Evolutionary conservation across 2,329 filamentous ascomycete genomes (phyloP).

Genomic region (Trichoderma sp.): DNA sequence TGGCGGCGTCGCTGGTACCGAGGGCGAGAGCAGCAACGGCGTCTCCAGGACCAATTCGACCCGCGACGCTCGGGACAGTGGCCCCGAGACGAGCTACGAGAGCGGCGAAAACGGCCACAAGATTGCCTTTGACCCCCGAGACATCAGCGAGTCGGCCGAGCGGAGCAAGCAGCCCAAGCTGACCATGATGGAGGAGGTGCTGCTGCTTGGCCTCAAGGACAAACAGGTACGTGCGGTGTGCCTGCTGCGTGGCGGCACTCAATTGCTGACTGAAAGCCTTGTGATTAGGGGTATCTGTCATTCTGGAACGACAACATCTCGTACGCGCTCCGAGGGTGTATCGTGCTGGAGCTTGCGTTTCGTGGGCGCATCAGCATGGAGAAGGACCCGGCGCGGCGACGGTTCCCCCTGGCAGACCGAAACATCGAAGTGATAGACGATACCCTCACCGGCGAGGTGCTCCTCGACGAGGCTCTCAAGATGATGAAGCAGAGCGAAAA

Average conservation of each 20-base stretch:
- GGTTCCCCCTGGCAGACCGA: slow-evolving; percentile 88
- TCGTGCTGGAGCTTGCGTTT: slow-evolving; percentile 96
- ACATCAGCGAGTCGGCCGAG: slow-evolving; percentile 96
- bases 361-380: slow-evolving; percentile 97
- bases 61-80: slow-evolving; percentile 51
- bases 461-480: slow-evolving; percentile 96
- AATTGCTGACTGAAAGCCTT: slow-evolving; percentile 16
- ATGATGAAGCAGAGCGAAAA: slow-evolving; percentile 99
- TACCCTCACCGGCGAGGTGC: slow-evolving; percentile 90
- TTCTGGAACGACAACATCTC: slow-evolving; percentile 99
- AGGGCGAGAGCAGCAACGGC: slow-evolving; percentile 54
- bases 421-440: slow-evolving; percentile 97
- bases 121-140: slow-evolving; percentile 94
- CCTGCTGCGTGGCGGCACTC: neutral
- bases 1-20: slow-evolving; percentile 53
- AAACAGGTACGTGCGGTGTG: slow-evolving; percentile 72
- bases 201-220: slow-evolving; percentile 93
- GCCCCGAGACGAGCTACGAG: slow-evolving; percentile 80
- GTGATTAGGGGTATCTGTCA: slow-evolving; percentile 80
- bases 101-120: slow-evolving; percentile 94
- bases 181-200: slow-evolving; percentile 97
- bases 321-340: slow-evolving; percentile 94
- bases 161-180: slow-evolving; percentile 96
- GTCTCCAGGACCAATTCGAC: slow-evolving; percentile 58
- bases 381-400: slow-evolving; percentile 86